Conservation (phyloP, 441 rosid species). For the Daphne laureola region DNA sequence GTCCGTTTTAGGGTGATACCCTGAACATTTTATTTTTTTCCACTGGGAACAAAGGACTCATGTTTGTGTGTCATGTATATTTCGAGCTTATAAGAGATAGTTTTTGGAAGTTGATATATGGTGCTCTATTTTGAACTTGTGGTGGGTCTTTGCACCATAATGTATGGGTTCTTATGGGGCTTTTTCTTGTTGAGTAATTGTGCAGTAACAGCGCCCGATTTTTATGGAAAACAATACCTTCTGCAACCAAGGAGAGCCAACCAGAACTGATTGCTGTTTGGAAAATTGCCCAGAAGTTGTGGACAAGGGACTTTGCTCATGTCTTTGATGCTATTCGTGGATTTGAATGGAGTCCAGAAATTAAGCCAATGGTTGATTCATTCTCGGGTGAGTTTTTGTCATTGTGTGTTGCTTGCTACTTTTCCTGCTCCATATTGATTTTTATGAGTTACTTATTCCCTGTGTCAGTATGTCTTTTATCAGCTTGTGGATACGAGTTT, state of each 20-base stretch:
- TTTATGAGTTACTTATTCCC: no score
- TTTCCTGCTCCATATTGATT: background rate
- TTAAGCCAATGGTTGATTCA: constrained; percentile 48
- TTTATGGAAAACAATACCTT: constrained; percentile 81
- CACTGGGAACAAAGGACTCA: no score
- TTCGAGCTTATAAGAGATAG: background rate
- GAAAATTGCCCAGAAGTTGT: constrained; percentile 77
- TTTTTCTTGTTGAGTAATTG: constrained; percentile 1
- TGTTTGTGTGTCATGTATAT: no score
- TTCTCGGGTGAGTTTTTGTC: constrained; percentile 51
- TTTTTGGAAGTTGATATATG: background rate
- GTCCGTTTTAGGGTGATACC: no score
- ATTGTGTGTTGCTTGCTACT: constrained; percentile 2
- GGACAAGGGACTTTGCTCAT: constrained; percentile 69
- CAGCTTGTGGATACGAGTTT: no score
- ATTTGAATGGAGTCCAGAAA: constrained; percentile 77
- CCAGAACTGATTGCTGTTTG: constrained; percentile 72
- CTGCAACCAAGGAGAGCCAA: constrained; percentile 51
- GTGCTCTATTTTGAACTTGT: background rate
- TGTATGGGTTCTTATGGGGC: constrained; percentile 1
- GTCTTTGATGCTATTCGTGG: constrained; percentile 59
- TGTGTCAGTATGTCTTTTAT: no score
- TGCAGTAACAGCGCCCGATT: constrained; percentile 82
- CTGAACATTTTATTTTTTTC: no score
- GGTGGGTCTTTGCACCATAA: background rate